A percentile compares a stretch with the other conserved stretches of the same genome.
Conservation (phyloP, 2,329 filamentous ascomycete genomes). For the Penicillium digitatum region DNA sequence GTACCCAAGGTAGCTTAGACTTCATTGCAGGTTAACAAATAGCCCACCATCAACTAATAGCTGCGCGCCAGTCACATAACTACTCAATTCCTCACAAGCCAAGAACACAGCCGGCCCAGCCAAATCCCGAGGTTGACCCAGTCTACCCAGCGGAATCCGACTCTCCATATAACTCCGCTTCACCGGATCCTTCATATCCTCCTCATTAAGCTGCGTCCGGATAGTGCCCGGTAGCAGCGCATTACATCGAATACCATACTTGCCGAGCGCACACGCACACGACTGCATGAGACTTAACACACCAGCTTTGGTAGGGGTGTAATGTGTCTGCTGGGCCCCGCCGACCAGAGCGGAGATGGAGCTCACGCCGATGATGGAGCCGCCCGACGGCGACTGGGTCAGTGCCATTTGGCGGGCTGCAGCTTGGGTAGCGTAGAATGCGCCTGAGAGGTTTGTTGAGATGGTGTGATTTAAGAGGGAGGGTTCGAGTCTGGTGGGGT, state of each 20-base stretch:
- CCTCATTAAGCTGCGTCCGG: constrained; percentile 77
- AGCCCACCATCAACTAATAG: constrained; percentile 81
- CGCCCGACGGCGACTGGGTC: constrained; percentile 63
- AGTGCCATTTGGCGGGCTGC: constrained; percentile 81
- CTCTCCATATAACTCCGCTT: constrained; percentile 78
- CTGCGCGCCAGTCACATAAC: constrained; percentile 78
- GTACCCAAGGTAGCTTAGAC: not conserved
- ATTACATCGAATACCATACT: constrained; percentile 75
- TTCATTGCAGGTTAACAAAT: constrained; percentile 80
- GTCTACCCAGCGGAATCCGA: constrained; percentile 71
- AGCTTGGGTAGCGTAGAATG: constrained; percentile 84
- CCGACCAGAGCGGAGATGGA: constrained; percentile 51
- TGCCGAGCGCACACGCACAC: constrained; percentile 71
- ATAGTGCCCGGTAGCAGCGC: constrained; percentile 80
- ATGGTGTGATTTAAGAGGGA: constrained; percentile 69
- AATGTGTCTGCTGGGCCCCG: constrained; percentile 74
- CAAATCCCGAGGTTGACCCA: constrained; percentile 69
- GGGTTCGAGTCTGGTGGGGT: constrained; percentile 52
- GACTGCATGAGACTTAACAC: constrained; percentile 79
- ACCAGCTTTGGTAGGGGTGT: constrained; percentile 85
- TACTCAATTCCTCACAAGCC: constrained; percentile 71
- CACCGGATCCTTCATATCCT: constrained; percentile 67
- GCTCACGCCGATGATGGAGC: constrained; percentile 62
- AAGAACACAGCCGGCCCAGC: constrained; percentile 82
- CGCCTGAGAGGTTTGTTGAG: constrained; percentile 76